These are phyloP conservation scores for Kurtzmaniella quercitrusa DNA, from an alignment of 1,139 yeast species.

Conservation along the genomic window DNA sequence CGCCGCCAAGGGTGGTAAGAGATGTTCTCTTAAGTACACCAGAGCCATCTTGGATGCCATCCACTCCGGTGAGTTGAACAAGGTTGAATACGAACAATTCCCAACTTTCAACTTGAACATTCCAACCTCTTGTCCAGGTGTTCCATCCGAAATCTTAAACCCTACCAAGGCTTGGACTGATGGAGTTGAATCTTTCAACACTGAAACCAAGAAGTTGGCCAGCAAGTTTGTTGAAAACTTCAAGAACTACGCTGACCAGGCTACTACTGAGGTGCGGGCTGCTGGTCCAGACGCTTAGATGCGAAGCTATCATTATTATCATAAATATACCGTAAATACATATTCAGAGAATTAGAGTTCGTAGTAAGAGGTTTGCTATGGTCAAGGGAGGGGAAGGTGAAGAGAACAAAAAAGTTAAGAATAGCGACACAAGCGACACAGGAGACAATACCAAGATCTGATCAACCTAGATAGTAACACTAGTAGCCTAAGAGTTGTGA, in stretches of 20 bases:
- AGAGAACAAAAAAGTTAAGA: too few species aligned
- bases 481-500: too few species aligned
- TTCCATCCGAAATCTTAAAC: slow-evolving; percentile 81
- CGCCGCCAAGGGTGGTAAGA: slow-evolving; percentile 89
- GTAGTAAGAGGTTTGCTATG: background rate
- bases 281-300: slow-evolving; percentile 72
- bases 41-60: slow-evolving; percentile 95
- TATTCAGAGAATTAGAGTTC: background rate
- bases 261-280: slow-evolving; percentile 81
- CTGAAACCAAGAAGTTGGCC: slow-evolving; percentile 74
- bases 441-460: too few species aligned
- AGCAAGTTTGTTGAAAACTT: slow-evolving; percentile 81
- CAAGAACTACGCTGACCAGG: slow-evolving; percentile 75
- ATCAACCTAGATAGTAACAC: too few species aligned
- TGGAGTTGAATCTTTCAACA: slow-evolving; percentile 61
- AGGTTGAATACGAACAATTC: slow-evolving; percentile 78
- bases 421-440: too few species aligned
- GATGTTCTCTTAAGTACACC: slow-evolving; percentile 97
- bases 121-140: slow-evolving; percentile 78
- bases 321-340: background rate
- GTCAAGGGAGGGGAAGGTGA: too few species aligned
- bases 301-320: background rate
- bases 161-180: slow-evolving; percentile 84
- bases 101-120: slow-evolving; percentile 85
- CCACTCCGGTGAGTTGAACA: slow-evolving; percentile 82